Evolutionary conservation across 2,329 filamentous ascomycete genomes (phyloP).

Genomic region (Phialophora expanda): DNA sequence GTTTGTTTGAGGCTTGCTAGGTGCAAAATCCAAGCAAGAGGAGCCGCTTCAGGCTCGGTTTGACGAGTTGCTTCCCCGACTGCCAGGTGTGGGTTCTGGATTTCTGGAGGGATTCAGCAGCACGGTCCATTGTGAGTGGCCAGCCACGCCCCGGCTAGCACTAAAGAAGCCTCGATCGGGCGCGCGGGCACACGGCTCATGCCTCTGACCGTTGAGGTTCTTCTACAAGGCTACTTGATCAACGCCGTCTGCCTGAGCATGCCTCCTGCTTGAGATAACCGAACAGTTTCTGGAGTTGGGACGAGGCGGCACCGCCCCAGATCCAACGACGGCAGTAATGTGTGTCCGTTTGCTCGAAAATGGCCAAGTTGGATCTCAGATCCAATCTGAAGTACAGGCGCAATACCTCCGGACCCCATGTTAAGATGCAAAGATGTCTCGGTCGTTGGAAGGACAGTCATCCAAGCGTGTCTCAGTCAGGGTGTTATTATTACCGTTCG

Average conservation of each 20-base stretch:
- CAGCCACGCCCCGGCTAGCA: slow-evolving; percentile 1
- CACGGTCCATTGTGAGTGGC: slow-evolving; percentile 11
- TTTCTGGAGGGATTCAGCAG: not conserved
- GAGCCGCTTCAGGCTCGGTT: slow-evolving; percentile 9
- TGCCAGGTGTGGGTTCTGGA: slow-evolving; percentile 7
- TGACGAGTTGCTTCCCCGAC: slow-evolving; percentile 12
- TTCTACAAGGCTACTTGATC: not conserved
- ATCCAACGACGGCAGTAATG: not conserved
- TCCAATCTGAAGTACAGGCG: not conserved
- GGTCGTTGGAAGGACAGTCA: not conserved
- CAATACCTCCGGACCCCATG: not conserved
- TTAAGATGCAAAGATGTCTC: slow-evolving; percentile 6
- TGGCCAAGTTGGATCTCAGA: not conserved
- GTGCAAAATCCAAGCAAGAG: slow-evolving; percentile 13
- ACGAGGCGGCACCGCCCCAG: not conserved
- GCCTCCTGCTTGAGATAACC: too few relatives aligned
- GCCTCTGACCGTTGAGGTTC: not conserved
- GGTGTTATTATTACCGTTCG: not conserved
- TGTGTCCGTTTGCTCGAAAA: not conserved
- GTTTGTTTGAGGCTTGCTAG: slow-evolving; percentile 18
- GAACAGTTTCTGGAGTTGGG: not conserved
- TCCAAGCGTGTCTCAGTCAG: not conserved
- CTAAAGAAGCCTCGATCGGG: slow-evolving; percentile 13
- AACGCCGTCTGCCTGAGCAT: not conserved
- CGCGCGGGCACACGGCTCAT: slow-evolving; percentile 7